phyloP scores from a whole-genome alignment of 352 stramenopile species.

The Pilasporangium apinafurcum region DNA sequence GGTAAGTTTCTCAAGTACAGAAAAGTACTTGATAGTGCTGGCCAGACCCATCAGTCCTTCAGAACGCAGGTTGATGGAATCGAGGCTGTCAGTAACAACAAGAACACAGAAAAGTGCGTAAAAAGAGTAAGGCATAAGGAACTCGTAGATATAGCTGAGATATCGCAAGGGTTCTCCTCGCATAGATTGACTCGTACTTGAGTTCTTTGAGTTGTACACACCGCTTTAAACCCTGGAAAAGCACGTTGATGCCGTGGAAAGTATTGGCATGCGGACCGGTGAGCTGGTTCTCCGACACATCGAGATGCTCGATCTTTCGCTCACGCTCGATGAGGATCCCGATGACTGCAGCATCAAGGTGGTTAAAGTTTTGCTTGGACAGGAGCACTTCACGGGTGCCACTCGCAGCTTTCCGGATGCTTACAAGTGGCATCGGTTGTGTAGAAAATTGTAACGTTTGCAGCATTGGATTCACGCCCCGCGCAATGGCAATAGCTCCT shows the following conservation, averaged over 20 bases:
- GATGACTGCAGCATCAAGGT: slow-evolving; percentile 53
- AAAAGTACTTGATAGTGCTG: slow-evolving; percentile 28
- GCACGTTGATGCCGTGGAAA: slow-evolving; percentile 45
- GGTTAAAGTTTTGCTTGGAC: slow-evolving; percentile 25
- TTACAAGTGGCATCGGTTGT: slow-evolving; percentile 20
- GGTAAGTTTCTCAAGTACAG: slow-evolving; percentile 34
- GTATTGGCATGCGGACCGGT: slow-evolving; percentile 37
- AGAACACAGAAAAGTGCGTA: neutral
- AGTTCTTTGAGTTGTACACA: slow-evolving; percentile 43
- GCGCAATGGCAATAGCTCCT: slow-evolving; percentile 27
- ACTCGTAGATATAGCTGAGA: too few relatives aligned
- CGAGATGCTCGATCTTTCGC: slow-evolving; percentile 37
- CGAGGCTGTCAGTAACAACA: slow-evolving; percentile 16
- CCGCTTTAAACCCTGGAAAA: slow-evolving; percentile 37
- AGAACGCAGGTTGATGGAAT: slow-evolving; percentile 25
- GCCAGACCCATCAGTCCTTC: slow-evolving; percentile 48
- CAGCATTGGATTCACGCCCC: slow-evolving; percentile 27
- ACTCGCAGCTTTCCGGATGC: slow-evolving; percentile 18
- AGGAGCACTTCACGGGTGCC: slow-evolving; percentile 20
- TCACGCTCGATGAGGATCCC: slow-evolving; percentile 41
- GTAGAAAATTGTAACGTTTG: slow-evolving; percentile 49
- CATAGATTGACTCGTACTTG: too few relatives aligned
- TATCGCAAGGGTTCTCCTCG: too few relatives aligned
- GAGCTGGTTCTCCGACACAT: slow-evolving; percentile 47
- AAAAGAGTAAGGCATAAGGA: neutral